Base-by-base conservation (phyloP, 805 yeast species). In the Candida anglica region DNA sequence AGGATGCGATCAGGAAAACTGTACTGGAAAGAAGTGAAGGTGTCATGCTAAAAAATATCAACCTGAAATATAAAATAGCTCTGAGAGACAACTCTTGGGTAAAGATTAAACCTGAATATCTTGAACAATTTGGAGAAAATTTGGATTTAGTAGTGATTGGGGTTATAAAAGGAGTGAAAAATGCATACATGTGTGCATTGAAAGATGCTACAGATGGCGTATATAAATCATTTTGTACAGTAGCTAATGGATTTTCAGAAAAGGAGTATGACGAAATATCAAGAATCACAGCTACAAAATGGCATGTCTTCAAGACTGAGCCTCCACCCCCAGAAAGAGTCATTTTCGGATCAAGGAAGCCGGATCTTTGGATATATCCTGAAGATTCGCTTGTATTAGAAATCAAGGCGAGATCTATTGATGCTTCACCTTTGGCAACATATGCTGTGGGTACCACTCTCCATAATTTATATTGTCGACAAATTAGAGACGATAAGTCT, bases 21-120 rank as follows among this genome's bases (percentile, higher is more conserved):
- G 75, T 89, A 2, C 66, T 66, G 3, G 63, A 63, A 24, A 71
- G 82, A 32, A 73, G 86, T 15, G 98, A 91, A 55, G 98, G 98
- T 0, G 61, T 91, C 6, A 75, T 91, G 36, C 57, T 91, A 25
- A 91, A 91, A 51, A 71, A 78, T 41, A 73, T 78, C 1, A 54
- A 61, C 9, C 69, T 83, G 2, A 59, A 53, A 11, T 91, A 91
- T 52, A 52, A 59, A 3, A 68, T 84, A 11, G 86, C 77, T n/a
- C 72, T 70, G 21, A 61, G 87, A 32, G 68, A 70, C 27, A 73
- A 71, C 13, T 59, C 69, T n/a, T 91, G 97, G 96, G 64, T 87
- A 11, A 91, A 91, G 50, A 74, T 91, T 2, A 91, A 91, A 53
- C 98, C 98, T 0, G 96, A 89, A 45, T 89, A 88, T 50, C 63